Evolutionary conservation across 768 basidiomycete genomes (phyloP).

Genomic region (Russula compacta): DNA sequence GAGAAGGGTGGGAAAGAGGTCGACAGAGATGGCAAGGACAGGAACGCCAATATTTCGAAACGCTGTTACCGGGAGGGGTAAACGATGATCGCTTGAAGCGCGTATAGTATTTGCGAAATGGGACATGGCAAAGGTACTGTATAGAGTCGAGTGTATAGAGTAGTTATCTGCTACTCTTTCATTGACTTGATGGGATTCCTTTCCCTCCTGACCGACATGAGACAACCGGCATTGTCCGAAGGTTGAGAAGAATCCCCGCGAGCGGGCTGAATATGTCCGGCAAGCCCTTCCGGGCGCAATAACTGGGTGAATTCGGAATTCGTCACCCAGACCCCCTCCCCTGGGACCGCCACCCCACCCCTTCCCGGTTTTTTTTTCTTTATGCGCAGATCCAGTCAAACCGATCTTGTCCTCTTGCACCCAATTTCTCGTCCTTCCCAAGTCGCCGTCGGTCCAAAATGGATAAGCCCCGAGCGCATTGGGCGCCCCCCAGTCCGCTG

Average conservation of each 20-base stretch:
- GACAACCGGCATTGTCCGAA: constrained; percentile 9
- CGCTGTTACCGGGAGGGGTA: constrained; percentile 10
- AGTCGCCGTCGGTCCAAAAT: constrained; percentile 15
- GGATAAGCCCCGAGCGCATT: constrained; percentile 14
- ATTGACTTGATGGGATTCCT: too few species aligned
- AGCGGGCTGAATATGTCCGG: constrained; percentile 3
- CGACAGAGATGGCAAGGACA: not conserved
- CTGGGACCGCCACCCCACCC: not conserved
- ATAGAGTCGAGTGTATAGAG: too few species aligned
- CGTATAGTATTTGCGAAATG: not conserved
- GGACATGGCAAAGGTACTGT: not conserved
- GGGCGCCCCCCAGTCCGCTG: not conserved
- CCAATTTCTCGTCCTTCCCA: constrained; percentile 1
- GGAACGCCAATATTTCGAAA: not conserved
- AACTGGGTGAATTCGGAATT: constrained; percentile 12
- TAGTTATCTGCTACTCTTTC: too few species aligned
- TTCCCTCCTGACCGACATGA: constrained; percentile 3
- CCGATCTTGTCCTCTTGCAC: constrained; percentile 5
- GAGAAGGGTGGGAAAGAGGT: too few species aligned
- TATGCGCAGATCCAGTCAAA: constrained; percentile 3
- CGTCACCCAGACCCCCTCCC: not conserved
- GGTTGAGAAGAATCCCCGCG: not conserved
- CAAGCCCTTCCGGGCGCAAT: constrained; percentile 13
- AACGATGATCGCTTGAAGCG: not conserved
- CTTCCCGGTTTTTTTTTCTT: constrained; percentile 8